phyloP scores from a whole-genome alignment of 2,329 filamentous ascomycete species.

The Penicillium sp. region DNA sequence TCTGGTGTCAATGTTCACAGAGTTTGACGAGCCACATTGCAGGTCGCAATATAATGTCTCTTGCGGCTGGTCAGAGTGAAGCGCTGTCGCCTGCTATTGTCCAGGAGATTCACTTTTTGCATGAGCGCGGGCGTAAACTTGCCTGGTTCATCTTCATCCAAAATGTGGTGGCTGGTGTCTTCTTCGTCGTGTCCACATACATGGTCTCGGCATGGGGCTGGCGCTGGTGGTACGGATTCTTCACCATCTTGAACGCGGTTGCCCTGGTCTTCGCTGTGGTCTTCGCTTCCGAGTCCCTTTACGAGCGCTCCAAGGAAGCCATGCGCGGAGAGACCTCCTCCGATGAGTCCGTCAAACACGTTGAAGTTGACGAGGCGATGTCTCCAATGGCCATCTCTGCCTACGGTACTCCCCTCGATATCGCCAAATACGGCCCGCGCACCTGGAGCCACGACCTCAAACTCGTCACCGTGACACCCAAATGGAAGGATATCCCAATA shows the following conservation, averaged over 20 bases:
- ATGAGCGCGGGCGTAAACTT: slow-evolving; percentile 17
- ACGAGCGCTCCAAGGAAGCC: slow-evolving; percentile 7
- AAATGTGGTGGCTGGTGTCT: slow-evolving; percentile 13
- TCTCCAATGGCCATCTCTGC: neutral
- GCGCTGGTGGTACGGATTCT: slow-evolving; percentile 24
- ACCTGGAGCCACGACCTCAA: slow-evolving; percentile 10
- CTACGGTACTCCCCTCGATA: neutral
- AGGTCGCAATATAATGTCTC: slow-evolving; percentile 17
- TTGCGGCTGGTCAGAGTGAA: slow-evolving; percentile 18
- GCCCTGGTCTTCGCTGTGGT: slow-evolving; percentile 5
- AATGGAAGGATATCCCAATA: slow-evolving; percentile 12
- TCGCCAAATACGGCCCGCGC: slow-evolving; percentile 7
- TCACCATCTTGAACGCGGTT: slow-evolving; percentile 14
- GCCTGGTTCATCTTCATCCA: slow-evolving; percentile 23
- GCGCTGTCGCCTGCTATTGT: slow-evolving; percentile 18
- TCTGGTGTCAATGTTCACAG: slow-evolving; percentile 15
- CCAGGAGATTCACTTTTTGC: slow-evolving; percentile 21
- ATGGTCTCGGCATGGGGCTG: slow-evolving; percentile 18
- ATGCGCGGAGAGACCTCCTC: slow-evolving; percentile 5
- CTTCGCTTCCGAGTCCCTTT: slow-evolving; percentile 11
- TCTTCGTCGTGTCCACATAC: slow-evolving; percentile 17
- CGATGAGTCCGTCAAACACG: neutral
- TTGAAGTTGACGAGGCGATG: neutral
- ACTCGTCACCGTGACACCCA: neutral
- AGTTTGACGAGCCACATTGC: slow-evolving; percentile 18